Conservation (phyloP, 228 moss, liverwort and hornwort genomes). For the Sphagnum magellanicum region DNA sequence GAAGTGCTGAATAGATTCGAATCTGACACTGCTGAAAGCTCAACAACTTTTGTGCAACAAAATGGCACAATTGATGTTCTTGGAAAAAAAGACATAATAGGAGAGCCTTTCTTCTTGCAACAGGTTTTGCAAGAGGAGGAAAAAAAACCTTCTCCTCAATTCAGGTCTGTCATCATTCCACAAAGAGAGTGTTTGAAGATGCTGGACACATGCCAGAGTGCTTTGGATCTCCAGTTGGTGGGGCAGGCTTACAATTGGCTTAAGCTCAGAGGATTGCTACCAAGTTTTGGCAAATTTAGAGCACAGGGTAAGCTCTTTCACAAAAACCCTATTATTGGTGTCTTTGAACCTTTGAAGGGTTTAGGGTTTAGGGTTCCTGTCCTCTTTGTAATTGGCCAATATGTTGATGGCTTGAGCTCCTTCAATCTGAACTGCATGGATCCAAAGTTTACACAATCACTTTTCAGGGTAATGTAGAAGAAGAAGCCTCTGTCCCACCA, state of each 20-base stretch:
- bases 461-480: too few species aligned
- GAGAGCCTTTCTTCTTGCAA: slow-evolving; percentile 16
- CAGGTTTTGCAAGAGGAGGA: slow-evolving; percentile 7
- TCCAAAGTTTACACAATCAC: too few species aligned
- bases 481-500: too few species aligned
- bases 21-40: slow-evolving; percentile 19
- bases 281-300: slow-evolving; percentile 69
- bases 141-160: not conserved
- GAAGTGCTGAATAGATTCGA: slow-evolving; percentile 49
- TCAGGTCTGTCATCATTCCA: slow-evolving; percentile 10
- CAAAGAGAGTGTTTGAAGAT: slow-evolving; percentile 47
- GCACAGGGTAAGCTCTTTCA: slow-evolving; percentile 33
- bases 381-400: too few species aligned
- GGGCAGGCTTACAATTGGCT: slow-evolving; percentile 82
- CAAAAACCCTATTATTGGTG: not conserved
- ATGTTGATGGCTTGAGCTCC: too few species aligned
- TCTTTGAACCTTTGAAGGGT: not conserved
- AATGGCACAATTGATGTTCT: slow-evolving; percentile 3
- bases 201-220: slow-evolving; percentile 58
- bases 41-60: slow-evolving; percentile 12
- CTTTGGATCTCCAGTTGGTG: slow-evolving; percentile 59
- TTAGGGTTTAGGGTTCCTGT: too few species aligned
- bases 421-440: too few species aligned
- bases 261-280: slow-evolving; percentile 40
- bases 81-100: slow-evolving; percentile 12